Conservation (phyloP, 179 eudicot genomes). For the Spinacia oleracea region DNA sequence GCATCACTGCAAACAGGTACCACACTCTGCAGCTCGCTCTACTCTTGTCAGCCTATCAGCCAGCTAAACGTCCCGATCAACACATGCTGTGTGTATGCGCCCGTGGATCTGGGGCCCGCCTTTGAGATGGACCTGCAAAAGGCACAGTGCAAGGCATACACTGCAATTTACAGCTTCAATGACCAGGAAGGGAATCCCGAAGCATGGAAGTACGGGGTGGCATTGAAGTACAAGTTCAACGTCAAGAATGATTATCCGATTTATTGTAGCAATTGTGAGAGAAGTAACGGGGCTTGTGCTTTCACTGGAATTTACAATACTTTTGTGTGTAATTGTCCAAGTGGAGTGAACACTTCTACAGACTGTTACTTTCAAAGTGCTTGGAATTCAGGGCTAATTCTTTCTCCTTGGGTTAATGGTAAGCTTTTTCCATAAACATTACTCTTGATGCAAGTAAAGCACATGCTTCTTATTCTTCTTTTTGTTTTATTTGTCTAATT, state of each 20-base stretch:
- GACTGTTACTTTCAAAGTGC: constrained; percentile 58
- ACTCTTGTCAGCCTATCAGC: constrained; percentile 78
- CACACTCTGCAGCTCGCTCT: constrained; percentile 56
- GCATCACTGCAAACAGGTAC: constrained; percentile 29
- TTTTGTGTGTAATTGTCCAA: constrained; percentile 72
- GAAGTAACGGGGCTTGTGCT: constrained; percentile 77
- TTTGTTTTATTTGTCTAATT: background rate
- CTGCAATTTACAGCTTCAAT: constrained; percentile 63
- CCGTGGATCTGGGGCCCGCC: constrained; percentile 85
- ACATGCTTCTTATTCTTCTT: constrained; percentile 14
- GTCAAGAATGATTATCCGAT: constrained; percentile 64
- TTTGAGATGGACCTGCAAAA: constrained; percentile 77
- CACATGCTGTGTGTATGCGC: constrained; percentile 81
- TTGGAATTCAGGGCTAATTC: constrained; percentile 52
- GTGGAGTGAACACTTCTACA: constrained; percentile 60
- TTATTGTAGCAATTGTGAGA: constrained; percentile 69
- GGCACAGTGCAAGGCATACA: constrained; percentile 64
- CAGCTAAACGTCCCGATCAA: constrained; percentile 55
- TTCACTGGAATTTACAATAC: constrained; percentile 41
- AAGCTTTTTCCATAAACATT: constrained; percentile 8
- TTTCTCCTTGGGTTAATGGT: constrained; percentile 45
- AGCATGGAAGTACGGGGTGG: constrained; percentile 80
- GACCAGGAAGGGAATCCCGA: constrained; percentile 52
- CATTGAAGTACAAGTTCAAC: constrained; percentile 72
- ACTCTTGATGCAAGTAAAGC: constrained; percentile 35